Percentiles rank a stretch among this genome's conserved stretches.
These are phyloP conservation scores for Populus simonii DNA, from an alignment of 345 rosid species.

Conservation along the genomic window DNA sequence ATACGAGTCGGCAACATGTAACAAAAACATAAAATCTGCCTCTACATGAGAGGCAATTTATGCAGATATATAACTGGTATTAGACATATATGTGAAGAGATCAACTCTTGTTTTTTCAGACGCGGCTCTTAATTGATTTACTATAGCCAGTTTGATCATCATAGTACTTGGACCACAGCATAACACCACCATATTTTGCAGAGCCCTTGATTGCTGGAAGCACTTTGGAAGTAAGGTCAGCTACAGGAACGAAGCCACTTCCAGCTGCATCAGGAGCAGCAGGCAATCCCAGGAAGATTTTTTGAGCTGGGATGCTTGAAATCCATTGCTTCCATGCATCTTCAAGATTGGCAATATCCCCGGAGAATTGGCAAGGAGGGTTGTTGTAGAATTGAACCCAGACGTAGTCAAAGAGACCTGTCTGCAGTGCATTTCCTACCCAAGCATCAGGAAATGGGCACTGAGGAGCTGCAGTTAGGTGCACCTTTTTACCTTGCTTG, in stretches of 20 bases:
- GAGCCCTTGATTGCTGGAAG: background rate
- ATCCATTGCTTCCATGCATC: background rate
- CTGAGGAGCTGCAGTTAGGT: slow-evolving; percentile 2
- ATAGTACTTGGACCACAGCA: slow-evolving; percentile 4
- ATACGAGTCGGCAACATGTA: too few relatives aligned
- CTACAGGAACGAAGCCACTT: background rate
- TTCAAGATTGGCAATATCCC: background rate
- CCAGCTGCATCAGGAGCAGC: slow-evolving; percentile 4
- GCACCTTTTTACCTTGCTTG: slow-evolving; percentile 10
- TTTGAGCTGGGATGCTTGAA: background rate
- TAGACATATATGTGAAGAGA: too few relatives aligned
- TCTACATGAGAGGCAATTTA: too few relatives aligned
- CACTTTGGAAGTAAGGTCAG: background rate
- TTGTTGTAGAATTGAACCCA: slow-evolving; percentile 12
- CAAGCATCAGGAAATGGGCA: slow-evolving; percentile 15
- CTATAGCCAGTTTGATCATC: slow-evolving; percentile 1
- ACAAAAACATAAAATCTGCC: too few relatives aligned
- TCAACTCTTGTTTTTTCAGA: too few relatives aligned
- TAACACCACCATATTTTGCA: background rate
- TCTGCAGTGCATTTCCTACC: background rate
- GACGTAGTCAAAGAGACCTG: slow-evolving; percentile 14
- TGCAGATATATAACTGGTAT: too few relatives aligned
- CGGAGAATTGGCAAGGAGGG: background rate
- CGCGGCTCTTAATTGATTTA: too few relatives aligned
- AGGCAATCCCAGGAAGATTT: slow-evolving; percentile 3